These are phyloP conservation scores for Cyclotella sp. DNA, from an alignment of 108 stramenopile genomes.

Conservation along the genomic window DNA sequence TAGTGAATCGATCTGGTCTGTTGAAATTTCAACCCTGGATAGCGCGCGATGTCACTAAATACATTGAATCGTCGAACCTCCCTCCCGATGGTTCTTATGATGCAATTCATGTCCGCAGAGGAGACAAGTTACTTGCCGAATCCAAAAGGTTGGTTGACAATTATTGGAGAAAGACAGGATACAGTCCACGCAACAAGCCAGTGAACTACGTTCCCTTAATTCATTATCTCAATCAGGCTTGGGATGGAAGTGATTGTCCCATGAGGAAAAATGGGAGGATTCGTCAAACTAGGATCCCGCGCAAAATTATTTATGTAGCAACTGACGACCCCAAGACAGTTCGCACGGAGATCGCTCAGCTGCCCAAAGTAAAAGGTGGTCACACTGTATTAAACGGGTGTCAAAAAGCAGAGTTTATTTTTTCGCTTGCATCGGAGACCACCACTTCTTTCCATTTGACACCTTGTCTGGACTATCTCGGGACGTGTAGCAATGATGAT, in stretches of 20 bases:
- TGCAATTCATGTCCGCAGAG: constrained; percentile 20
- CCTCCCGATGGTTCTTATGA: constrained; percentile 4
- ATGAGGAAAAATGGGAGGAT: background rate
- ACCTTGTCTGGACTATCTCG: background rate
- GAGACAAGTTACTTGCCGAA: constrained; percentile 1
- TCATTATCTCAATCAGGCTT: constrained; percentile 11
- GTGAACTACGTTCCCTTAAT: constrained; percentile 5
- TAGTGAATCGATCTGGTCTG: background rate
- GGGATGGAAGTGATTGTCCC: background rate
- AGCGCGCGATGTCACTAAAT: too few species aligned
- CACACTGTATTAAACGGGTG: too few species aligned
- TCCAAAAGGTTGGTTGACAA: background rate
- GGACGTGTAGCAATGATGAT: too few species aligned
- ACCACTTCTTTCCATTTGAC: background rate
- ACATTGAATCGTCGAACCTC: background rate
- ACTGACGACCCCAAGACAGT: constrained; percentile 29
- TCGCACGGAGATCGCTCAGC: too few species aligned
- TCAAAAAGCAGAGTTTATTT: too few species aligned
- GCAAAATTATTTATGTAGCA: constrained; percentile 17
- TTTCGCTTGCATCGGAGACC: too few species aligned
- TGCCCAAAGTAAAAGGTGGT: too few species aligned
- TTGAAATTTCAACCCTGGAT: constrained; percentile 5
- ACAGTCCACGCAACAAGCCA: constrained; percentile 1
- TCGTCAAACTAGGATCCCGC: background rate
- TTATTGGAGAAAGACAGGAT: constrained; percentile 8